These are phyloP conservation scores for Calonectria leucothoes DNA, from an alignment of 2,329 filamentous ascomycete species.

Conservation along the genomic window DNA sequence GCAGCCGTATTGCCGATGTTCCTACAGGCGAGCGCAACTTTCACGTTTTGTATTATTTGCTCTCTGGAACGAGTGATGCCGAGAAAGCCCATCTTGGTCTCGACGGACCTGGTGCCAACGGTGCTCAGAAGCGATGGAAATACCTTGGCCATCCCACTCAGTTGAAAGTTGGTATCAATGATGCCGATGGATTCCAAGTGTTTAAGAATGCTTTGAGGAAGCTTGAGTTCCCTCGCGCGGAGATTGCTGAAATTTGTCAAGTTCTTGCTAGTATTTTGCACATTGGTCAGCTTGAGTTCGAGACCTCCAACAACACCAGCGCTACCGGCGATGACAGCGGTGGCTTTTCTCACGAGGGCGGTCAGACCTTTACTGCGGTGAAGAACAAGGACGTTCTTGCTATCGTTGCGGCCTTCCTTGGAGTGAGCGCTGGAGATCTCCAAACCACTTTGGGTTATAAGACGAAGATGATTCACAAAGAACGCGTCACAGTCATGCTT, in stretches of 20 bases:
- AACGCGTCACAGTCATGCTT: slow-evolving; percentile 98
- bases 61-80: slow-evolving; percentile 89
- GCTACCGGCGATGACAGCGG: slow-evolving; percentile 90
- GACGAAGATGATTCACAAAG: slow-evolving; percentile 94
- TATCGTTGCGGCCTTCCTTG: slow-evolving; percentile 94
- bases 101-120: slow-evolving; percentile 63
- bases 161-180: slow-evolving; percentile 96
- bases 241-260: slow-evolving; percentile 98
- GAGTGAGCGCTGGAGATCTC: slow-evolving; percentile 82
- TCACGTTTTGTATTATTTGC: slow-evolving; percentile 93
- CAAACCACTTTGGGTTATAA: slow-evolving; percentile 94
- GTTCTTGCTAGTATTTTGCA: slow-evolving; percentile 94
- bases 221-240: slow-evolving; percentile 90
- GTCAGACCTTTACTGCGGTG: slow-evolving; percentile 84
- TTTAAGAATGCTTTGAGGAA: slow-evolving; percentile 97
- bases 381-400: slow-evolving; percentile 92
- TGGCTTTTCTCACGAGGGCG: slow-evolving; percentile 95
- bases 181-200: slow-evolving; percentile 93
- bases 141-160: slow-evolving; percentile 97
- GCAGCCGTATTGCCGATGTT: slow-evolving; percentile 90
- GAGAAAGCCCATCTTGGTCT: slow-evolving; percentile 88
- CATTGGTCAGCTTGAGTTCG: slow-evolving; percentile 96
- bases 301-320: slow-evolving; percentile 82
- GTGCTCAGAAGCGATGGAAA: slow-evolving; percentile 84
- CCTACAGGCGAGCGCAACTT: slow-evolving; percentile 97